Evolutionary conservation across 371 early-diverging fungal species (phyloP).

Genomic region (Mortierella sp.): DNA sequence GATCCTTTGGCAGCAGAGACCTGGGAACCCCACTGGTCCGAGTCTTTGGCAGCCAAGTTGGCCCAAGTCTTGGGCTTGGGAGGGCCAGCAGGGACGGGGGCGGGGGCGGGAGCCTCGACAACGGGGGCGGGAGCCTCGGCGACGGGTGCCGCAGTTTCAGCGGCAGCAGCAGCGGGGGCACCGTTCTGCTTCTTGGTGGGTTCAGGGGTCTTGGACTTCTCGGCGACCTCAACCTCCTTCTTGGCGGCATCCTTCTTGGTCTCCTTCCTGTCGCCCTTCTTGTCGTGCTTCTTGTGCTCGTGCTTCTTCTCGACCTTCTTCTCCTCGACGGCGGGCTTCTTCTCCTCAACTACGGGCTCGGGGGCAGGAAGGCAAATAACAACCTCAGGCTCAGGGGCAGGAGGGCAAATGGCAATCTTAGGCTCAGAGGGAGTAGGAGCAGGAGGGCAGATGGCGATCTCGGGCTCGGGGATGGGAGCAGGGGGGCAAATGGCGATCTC

Average conservation of each 20-base stretch:
- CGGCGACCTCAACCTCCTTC: constrained; percentile 35
- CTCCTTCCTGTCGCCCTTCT: constrained; percentile 27
- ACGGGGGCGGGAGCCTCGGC: not conserved
- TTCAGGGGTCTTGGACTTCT: constrained; percentile 31
- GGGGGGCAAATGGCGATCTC: constrained; percentile 8
- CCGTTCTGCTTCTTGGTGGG: constrained; percentile 30
- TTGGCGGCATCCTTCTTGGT: constrained; percentile 31
- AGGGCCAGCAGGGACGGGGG: constrained; percentile 32
- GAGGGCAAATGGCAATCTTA: constrained; percentile 16
- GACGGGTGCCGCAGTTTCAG: constrained; percentile 15
- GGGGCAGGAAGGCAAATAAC: constrained; percentile 13
- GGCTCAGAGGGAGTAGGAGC: constrained; percentile 21
- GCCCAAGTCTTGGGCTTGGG: constrained; percentile 67
- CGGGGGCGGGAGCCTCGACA: constrained; percentile 14
- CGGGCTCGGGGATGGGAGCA: not conserved
- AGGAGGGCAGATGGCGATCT: constrained; percentile 5
- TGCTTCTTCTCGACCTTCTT: constrained; percentile 30
- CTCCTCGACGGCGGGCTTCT: constrained; percentile 22
- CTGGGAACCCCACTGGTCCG: constrained; percentile 59
- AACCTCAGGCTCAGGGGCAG: constrained; percentile 21
- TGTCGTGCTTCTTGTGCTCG: constrained; percentile 26
- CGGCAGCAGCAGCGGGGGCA: constrained; percentile 7
- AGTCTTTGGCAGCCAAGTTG: constrained; percentile 61
- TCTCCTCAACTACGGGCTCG: constrained; percentile 39
- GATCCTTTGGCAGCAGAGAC: constrained; percentile 56